Conservation (phyloP, 83 land plant species). For the Picea abies region DNA sequence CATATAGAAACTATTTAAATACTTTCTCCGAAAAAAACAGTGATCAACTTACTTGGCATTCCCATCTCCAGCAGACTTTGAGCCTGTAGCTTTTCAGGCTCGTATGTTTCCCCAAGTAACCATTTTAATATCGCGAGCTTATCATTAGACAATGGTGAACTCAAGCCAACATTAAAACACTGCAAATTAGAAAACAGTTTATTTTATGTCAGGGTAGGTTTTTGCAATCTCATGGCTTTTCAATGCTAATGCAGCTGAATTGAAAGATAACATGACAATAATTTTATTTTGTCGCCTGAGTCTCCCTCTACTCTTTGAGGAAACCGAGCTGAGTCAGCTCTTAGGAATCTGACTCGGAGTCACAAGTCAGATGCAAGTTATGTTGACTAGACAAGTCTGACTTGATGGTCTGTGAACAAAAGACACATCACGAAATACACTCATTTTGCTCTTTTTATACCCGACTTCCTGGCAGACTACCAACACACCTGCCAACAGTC, state of each 20-base stretch:
- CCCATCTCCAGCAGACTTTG: conserved; percentile 64
- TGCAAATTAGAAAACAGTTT: conserved; percentile 29
- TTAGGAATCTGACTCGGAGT: no score
- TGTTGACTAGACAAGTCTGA: no score
- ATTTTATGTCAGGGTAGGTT: not conserved
- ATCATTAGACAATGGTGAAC: conserved; percentile 42
- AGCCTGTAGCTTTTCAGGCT: conserved; percentile 69
- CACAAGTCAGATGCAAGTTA: no score
- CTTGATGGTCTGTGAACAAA: no score
- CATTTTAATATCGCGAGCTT: conserved; percentile 71
- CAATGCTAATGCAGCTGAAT: not conserved
- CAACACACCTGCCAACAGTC: no score
- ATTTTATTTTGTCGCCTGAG: not conserved
- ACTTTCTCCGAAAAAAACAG: not conserved
- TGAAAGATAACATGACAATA: not conserved
- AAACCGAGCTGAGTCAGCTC: no score
- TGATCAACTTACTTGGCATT: conserved; percentile 12
- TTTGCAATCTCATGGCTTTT: not conserved
- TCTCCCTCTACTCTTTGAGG: no score
- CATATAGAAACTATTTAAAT: conserved; percentile 11
- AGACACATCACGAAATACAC: no score
- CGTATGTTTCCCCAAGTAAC: conserved; percentile 83
- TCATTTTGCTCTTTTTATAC: no score
- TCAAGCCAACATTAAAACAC: conserved; percentile 84
- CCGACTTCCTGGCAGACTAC: no score